Evolutionary conservation across 208 protist species (phyloP), one percentile per base, ranked within the genome.

Genomic region (Balamuthia mandrillaris): DNA sequence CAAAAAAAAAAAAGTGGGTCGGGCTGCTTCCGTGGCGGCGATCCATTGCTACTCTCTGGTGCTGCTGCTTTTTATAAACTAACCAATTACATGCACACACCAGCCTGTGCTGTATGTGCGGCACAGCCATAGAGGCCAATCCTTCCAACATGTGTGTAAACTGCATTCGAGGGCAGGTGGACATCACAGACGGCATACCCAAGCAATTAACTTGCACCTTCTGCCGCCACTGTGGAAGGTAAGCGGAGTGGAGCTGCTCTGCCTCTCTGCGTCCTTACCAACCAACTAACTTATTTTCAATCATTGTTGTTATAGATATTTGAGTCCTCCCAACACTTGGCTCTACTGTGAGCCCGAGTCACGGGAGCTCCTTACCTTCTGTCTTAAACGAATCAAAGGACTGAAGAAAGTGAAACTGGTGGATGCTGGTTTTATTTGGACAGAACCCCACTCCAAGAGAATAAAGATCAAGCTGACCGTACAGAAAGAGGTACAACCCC

Each of bases 351-450:
- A 98, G 63, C 90, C 98, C 9, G 98, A 99, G 90, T 98, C 96
- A 10, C 94, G 95, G 52, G 98, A 99, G 89, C 94, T 99, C 18
- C 91, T 99, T 5, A 95, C 96, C 6, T 52, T 99, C 7, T 99
- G 97, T 82, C 89, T 99, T 21, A 99, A 99, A 84, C 93, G 95
- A 47, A 92, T 99, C 33, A 97, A 96, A 83, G 97, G 96, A 16
- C 89, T 99, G 33, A 96, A 88, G 41, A 96, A 97, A 84, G 95
- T 98, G 33, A 97, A 98, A 81, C 92, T 99, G 14, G 86, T 99
- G 0, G 98, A 99, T 92, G 98, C 98, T 3, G 94, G 92, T 41
- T 99, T 99, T 86, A 87, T 99, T 21, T 99, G 98, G 98, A 99
- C 98, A 2, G 98, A 99, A 91, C 97, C 98, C 27, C 98, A 99